Conservation (phyloP, 805 yeast species). For the Kuraishia floccosa region DNA sequence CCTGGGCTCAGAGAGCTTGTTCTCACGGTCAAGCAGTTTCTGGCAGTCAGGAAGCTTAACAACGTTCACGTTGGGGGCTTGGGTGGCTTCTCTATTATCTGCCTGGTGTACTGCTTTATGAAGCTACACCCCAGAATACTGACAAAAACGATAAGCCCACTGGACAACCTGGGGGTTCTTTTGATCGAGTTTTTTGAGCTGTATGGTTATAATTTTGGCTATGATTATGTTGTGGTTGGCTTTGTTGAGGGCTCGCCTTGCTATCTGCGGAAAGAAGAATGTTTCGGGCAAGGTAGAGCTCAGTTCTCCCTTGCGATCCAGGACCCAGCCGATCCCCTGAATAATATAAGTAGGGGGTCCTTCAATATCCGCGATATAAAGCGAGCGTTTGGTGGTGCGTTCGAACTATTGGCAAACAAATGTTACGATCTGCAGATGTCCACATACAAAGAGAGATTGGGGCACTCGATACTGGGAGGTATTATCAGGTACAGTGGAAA, state of each 20-base stretch:
- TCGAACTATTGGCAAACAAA: conserved; percentile 58
- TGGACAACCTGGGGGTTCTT: conserved; percentile 74
- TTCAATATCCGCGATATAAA: conserved; percentile 71
- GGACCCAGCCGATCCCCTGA: conserved; percentile 79
- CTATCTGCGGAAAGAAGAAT: conserved; percentile 45
- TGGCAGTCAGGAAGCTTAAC: conserved; percentile 65
- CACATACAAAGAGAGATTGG: conserved; percentile 53
- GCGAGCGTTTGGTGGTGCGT: conserved; percentile 85
- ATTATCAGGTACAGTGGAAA: conserved; percentile 67
- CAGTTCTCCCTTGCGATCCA: conserved; percentile 65
- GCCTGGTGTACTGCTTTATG: conserved; percentile 71
- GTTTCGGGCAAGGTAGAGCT: conserved; percentile 29
- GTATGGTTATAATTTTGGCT: conserved; percentile 84
- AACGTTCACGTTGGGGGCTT: conserved; percentile 90
- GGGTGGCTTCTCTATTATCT: conserved; percentile 91
- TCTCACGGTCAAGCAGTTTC: conserved; percentile 73
- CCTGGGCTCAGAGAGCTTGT: conserved; percentile 81
- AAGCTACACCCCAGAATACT: conserved; percentile 68
- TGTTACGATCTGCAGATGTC: conserved; percentile 65
- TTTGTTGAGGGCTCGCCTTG: conserved; percentile 43
- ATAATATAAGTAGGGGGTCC: conserved; percentile 80
- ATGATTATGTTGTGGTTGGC: conserved; percentile 65
- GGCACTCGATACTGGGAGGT: conserved; percentile 69
- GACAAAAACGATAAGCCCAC: conserved; percentile 52
- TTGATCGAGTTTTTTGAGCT: conserved; percentile 87